These are phyloP conservation scores for Immersiella caudata DNA, from an alignment of 495 filamentous ascomycete species.

Conservation along the genomic window DNA sequence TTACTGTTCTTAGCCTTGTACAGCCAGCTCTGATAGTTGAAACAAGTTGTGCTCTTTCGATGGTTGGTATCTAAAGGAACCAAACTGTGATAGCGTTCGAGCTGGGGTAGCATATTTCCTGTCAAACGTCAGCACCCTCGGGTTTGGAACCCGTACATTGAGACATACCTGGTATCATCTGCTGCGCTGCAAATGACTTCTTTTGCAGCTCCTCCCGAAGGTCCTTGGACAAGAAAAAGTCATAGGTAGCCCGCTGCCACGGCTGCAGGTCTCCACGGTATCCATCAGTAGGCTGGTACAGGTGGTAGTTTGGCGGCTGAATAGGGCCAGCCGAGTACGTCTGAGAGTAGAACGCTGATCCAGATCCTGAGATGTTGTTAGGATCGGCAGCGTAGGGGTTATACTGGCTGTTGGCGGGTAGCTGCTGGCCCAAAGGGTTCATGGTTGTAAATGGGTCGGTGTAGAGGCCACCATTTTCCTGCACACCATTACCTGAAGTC, in stretches of 20 bases:
- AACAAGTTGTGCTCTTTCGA: constrained; percentile 68
- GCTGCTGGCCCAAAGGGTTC: constrained; percentile 53
- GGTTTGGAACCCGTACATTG: neutral
- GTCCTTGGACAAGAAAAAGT: constrained; percentile 86
- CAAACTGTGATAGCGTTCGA: constrained; percentile 88
- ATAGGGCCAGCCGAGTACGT: constrained; percentile 51
- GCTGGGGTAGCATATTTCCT: constrained; percentile 68
- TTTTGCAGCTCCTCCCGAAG: constrained; percentile 86
- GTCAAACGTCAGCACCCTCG: neutral
- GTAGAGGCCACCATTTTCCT: constrained; percentile 31
- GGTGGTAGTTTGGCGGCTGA: constrained; percentile 89
- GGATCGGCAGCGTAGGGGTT: constrained; percentile 70
- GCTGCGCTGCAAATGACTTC: constrained; percentile 81
- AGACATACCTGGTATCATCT: constrained; percentile 76
- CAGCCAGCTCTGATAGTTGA: constrained; percentile 87
- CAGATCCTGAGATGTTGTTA: constrained; percentile 47
- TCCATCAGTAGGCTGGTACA: constrained; percentile 86
- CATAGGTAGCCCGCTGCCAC: constrained; percentile 82
- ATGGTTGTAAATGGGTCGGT: constrained; percentile 64
- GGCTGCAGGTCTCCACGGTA: constrained; percentile 74
- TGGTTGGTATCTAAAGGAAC: constrained; percentile 85
- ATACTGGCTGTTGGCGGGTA: constrained; percentile 53
- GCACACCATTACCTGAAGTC: constrained; percentile 24
- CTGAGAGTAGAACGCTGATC: constrained; percentile 53
- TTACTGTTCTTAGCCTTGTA: constrained; percentile 93